phyloP scores from a whole-genome alignment of 768 basidiomycete species.

The Trichaptum fuscoviolaceum region DNA sequence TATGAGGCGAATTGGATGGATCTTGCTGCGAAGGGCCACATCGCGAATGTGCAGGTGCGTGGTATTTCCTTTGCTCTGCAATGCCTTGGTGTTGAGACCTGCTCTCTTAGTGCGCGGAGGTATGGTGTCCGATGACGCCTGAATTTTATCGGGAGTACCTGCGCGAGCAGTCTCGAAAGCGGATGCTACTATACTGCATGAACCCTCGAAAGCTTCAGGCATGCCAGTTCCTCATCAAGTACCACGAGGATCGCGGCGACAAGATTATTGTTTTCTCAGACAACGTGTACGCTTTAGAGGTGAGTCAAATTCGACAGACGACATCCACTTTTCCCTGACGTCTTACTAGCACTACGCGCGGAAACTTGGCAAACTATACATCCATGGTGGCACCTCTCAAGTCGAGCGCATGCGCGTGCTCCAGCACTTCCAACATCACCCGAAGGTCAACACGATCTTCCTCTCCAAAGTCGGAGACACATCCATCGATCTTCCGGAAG shows the following conservation, averaged over 20 bases:
- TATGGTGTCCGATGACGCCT: conserved; percentile 98
- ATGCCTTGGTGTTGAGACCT: neutral
- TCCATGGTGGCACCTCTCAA: conserved; percentile 93
- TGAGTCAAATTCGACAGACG: conserved; percentile 21
- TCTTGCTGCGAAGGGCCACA: conserved; percentile 97
- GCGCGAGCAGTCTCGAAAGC: conserved; percentile 84
- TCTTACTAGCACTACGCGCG: conserved; percentile 77
- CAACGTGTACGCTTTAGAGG: conserved; percentile 96
- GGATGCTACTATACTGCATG: conserved; percentile 98
- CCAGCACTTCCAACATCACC: conserved; percentile 92
- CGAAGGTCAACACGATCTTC: conserved; percentile 96
- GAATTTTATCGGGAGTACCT: conserved; percentile 99
- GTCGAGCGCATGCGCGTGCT: conserved; percentile 94
- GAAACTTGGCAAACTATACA: conserved; percentile 89
- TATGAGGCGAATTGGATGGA: conserved; percentile 99
- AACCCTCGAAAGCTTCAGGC: conserved; percentile 99
- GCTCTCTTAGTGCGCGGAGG: conserved; percentile 3
- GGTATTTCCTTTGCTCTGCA: conserved; percentile 1
- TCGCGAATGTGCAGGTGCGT: conserved; percentile 97
- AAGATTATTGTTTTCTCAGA: conserved; percentile 99
- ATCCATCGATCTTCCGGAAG: conserved; percentile 97
- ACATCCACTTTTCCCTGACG: neutral
- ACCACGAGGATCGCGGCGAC: conserved; percentile 95
- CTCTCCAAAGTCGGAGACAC: conserved; percentile 99
- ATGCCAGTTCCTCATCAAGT: conserved; percentile 97